A percentile compares a stretch with the other conserved stretches of the same genome.
Conservation (phyloP, 2,329 filamentous ascomycete species). For the Arthroderma sp. region DNA sequence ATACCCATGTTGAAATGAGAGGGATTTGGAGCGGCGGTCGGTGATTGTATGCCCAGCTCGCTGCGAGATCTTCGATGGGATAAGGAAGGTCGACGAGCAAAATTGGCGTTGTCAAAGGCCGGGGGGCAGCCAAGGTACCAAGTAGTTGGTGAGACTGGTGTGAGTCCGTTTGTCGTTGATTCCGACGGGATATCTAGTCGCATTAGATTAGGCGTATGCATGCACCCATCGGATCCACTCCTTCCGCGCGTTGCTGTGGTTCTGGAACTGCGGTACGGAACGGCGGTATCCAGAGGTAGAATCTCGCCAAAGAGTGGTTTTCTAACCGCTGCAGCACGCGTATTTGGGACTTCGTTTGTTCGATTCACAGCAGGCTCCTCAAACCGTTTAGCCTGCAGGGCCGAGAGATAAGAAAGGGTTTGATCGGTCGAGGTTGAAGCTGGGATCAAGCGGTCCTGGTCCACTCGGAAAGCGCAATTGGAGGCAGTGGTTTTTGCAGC, state of each 20-base stretch:
- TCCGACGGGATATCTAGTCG: conserved; percentile 26
- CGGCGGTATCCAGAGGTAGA: conserved; percentile 37
- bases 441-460: too few relatives aligned
- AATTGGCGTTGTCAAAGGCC: conserved; percentile 29
- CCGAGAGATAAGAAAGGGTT: too few relatives aligned
- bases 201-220: conserved; percentile 39
- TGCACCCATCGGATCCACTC: conserved; percentile 59
- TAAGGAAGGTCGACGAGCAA: conserved; percentile 10
- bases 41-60: conserved; percentile 38
- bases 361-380: too few relatives aligned
- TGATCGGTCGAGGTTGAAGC: too few relatives aligned
- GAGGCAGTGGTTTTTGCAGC: too few relatives aligned
- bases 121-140: conserved; percentile 45
- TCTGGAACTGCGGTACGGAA: conserved; percentile 39
- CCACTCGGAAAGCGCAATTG: too few relatives aligned
- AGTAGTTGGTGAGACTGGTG: conserved; percentile 52
- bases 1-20: conserved; percentile 23
- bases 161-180: conserved; percentile 30
- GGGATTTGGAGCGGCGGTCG: conserved; percentile 17
- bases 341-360: not conserved
- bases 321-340: conserved; percentile 25
- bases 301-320: conserved; percentile 65
- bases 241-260: conserved; percentile 43
- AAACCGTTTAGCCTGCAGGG: too few relatives aligned
- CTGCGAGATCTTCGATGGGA: conserved; percentile 36